Evolutionary conservation across 2,329 filamentous ascomycete genomes (phyloP).

Genomic region (Fusarium virguliforme): DNA sequence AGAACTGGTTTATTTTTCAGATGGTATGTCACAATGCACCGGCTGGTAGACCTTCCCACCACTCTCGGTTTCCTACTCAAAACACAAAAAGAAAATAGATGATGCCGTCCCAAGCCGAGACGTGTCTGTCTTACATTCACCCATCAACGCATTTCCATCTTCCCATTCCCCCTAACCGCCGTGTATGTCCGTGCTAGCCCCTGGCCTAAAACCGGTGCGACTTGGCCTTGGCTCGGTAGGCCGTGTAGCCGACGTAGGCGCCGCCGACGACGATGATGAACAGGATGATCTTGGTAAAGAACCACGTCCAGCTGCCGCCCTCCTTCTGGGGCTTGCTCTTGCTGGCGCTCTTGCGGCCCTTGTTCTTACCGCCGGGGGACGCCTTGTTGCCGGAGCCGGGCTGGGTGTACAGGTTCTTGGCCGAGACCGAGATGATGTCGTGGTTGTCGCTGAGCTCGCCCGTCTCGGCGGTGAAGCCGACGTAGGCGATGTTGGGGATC

Average conservation of each 20-base stretch:
- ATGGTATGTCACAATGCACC: conserved; percentile 37
- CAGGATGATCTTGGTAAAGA: conserved; percentile 85
- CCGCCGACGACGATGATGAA: conserved; percentile 80
- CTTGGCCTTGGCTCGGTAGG: conserved; percentile 80
- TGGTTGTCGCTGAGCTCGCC: conserved; percentile 98
- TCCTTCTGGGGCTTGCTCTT: conserved; percentile 57
- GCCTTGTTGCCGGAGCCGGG: conserved; percentile 63
- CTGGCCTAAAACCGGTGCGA: conserved; percentile 68
- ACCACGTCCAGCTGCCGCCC: conserved; percentile 72
- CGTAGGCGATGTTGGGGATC: conserved; percentile 83
- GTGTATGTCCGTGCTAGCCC: conserved; percentile 10
- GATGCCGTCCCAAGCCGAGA: conserved; percentile 35
- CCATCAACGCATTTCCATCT: conserved; percentile 21
- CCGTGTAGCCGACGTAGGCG: conserved; percentile 88
- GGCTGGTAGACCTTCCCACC: conserved; percentile 27
- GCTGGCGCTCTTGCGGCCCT: conserved; percentile 56
- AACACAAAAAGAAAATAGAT: conserved; percentile 37
- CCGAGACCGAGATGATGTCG: conserved; percentile 90
- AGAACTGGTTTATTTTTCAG: conserved; percentile 32
- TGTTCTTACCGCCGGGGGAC: conserved; percentile 56
- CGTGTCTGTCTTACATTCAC: conserved; percentile 25
- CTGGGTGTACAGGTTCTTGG: conserved; percentile 88
- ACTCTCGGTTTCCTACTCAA: conserved; percentile 34
- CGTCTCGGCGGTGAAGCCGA: conserved; percentile 89
- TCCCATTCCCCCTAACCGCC: conserved; percentile 5